These are phyloP conservation scores for Pseudocercospora pini-densiflorae DNA, from an alignment of 2,329 filamentous ascomycete species.

Conservation along the genomic window DNA sequence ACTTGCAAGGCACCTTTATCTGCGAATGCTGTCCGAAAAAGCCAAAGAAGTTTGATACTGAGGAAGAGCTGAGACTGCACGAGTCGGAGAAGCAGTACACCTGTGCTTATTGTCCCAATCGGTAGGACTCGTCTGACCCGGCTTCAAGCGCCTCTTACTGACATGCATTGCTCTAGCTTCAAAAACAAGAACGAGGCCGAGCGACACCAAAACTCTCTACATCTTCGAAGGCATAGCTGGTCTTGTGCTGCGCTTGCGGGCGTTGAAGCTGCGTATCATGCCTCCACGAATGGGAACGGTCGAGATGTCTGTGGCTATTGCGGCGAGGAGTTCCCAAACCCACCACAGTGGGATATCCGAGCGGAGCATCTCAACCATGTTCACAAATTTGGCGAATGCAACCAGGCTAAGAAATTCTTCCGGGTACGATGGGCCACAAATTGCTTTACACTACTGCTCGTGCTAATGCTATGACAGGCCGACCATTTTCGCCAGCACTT, in stretches of 20 bases:
- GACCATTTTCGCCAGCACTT: constrained; percentile 98
- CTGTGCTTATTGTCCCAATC: constrained; percentile 88
- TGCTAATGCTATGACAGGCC: constrained; percentile 50
- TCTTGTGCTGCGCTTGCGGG: constrained; percentile 84
- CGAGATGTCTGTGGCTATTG: constrained; percentile 92
- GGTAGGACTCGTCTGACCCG: constrained; percentile 42
- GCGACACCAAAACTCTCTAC: constrained; percentile 92
- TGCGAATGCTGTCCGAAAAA: constrained; percentile 98
- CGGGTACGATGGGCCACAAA: constrained; percentile 47
- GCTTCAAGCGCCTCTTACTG: background rate
- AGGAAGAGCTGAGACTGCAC: constrained; percentile 79
- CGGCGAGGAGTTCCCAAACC: constrained; percentile 87
- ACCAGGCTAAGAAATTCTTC: constrained; percentile 98
- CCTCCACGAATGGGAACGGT: constrained; percentile 65
- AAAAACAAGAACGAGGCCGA: constrained; percentile 99
- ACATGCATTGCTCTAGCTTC: constrained; percentile 55
- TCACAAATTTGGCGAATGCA: constrained; percentile 98
- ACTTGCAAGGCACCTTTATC: constrained; percentile 66
- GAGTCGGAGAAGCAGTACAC: constrained; percentile 97
- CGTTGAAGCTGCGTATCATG: constrained; percentile 82
- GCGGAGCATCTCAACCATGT: constrained; percentile 85
- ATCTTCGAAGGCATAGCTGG: constrained; percentile 92
- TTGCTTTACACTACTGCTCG: background rate
- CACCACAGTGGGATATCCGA: constrained; percentile 85
- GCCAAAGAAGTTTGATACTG: constrained; percentile 89